A percentile compares a stretch with the other conserved stretches of the same genome.
Evolutionary conservation across 345 rosid genomes (phyloP).

Genomic region (Citrus glauca): DNA sequence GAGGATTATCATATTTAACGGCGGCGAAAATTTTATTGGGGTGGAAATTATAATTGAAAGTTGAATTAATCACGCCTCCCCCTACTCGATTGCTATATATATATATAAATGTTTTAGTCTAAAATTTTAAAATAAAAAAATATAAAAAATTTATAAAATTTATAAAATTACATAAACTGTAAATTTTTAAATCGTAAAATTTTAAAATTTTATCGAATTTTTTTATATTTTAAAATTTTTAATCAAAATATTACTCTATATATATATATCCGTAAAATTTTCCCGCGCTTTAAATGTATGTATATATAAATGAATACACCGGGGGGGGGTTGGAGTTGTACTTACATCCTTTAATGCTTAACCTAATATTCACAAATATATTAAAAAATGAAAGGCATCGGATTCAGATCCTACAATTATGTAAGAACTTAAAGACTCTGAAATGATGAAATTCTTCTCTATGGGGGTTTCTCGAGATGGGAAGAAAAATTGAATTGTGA

Average conservation of each 20-base stretch:
- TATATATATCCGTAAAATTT: background rate
- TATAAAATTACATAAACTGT: no score
- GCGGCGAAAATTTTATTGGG: background rate
- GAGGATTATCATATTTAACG: background rate
- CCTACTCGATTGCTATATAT: no score
- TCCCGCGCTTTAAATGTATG: no score
- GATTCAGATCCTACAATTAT: background rate
- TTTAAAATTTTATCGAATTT: no score
- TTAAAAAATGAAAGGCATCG: background rate
- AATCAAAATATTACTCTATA: background rate
- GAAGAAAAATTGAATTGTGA: background rate
- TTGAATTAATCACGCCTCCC: background rate
- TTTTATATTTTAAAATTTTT: no score
- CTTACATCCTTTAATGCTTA: background rate
- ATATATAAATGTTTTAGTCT: background rate
- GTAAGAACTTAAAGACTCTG: background rate
- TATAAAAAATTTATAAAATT: no score
- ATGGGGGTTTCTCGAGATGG: background rate
- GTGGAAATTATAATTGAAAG: background rate
- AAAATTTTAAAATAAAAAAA: no score
- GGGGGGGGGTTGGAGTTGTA: background rate
- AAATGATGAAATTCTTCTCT: background rate
- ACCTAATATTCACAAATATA: background rate
- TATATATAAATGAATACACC: no score
- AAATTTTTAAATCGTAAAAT: rapidly evolving